Percentiles rank a stretch among this genome's conserved stretches.
Conservation (phyloP, 1,139 yeast species). For the Suhomyces ambrosiae region DNA sequence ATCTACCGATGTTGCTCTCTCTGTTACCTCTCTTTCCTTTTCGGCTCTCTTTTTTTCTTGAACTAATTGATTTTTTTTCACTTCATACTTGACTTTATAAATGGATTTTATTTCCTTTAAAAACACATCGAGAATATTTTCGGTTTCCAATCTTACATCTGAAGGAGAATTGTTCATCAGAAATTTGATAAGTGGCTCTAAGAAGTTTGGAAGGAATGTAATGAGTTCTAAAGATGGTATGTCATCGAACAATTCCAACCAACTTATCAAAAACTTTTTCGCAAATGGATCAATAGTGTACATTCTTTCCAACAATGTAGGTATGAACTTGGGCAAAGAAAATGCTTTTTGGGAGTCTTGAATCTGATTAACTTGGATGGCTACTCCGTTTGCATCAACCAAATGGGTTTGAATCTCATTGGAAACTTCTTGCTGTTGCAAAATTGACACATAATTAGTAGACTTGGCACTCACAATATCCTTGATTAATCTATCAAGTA, state of each 20-base stretch:
- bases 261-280: constrained; percentile 84
- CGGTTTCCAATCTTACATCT: constrained; percentile 87
- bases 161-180: constrained; percentile 76
- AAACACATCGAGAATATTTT: constrained; percentile 71
- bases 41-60: constrained; percentile 18
- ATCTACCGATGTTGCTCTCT: neutral
- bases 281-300: constrained; percentile 93
- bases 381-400: constrained; percentile 53
- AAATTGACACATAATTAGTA: constrained; percentile 82
- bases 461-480: constrained; percentile 97
- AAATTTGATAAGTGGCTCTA: constrained; percentile 82
- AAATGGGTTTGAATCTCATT: constrained; percentile 48
- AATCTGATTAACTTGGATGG: constrained; percentile 61
- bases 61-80: constrained; percentile 35
- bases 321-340: constrained; percentile 84
- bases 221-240: constrained; percentile 90
- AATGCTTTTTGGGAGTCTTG: constrained; percentile 77
- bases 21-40: constrained; percentile 9
- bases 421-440: constrained; percentile 54
- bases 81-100: constrained; percentile 62
- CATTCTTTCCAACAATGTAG: constrained; percentile 85
- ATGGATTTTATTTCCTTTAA: constrained; percentile 80
- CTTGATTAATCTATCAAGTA: constrained; percentile 85
- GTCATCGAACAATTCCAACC: constrained; percentile 89
- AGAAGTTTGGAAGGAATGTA: constrained; percentile 83